These are phyloP conservation scores for Tetrahymena thermophila DNA, from an alignment of 73 alveolate species.

Conservation along the genomic window DNA sequence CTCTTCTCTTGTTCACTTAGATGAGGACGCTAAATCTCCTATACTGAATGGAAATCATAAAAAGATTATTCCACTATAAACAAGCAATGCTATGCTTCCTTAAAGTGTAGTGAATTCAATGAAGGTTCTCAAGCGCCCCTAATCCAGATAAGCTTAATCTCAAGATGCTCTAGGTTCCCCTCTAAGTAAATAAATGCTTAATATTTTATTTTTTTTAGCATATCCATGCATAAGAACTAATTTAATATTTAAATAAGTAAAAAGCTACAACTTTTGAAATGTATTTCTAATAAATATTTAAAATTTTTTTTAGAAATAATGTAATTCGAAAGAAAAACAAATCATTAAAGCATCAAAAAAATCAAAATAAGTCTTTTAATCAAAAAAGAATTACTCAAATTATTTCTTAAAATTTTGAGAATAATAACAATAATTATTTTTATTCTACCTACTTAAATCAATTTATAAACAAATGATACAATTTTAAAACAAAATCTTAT, in stretches of 20 bases:
- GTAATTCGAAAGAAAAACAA: too few species aligned
- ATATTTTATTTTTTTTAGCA: too few species aligned
- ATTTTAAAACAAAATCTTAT: too few species aligned
- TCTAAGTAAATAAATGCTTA: not conserved
- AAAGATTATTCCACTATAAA: not conserved
- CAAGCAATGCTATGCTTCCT: not conserved
- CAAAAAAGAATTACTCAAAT: too few species aligned
- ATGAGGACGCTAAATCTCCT: not conserved
- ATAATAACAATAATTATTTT: too few species aligned
- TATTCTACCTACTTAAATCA: too few species aligned
- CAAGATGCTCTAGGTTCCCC: not conserved
- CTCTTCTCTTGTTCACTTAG: not conserved
- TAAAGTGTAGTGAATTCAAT: not conserved
- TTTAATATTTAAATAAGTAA: not conserved
- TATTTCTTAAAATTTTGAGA: too few species aligned
- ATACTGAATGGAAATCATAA: not conserved
- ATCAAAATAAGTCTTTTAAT: too few species aligned
- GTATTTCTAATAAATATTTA: not conserved
- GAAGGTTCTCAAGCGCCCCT: not conserved
- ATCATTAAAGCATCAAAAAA: too few species aligned
- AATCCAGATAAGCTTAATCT: not conserved
- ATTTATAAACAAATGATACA: too few species aligned
- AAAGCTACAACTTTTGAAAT: not conserved
- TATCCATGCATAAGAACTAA: not conserved
- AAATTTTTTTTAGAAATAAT: too few species aligned